A percentile compares a stretch with the other conserved stretches of the same genome.
Evolutionary conservation across 2,329 filamentous ascomycete genomes (phyloP).

Genomic region (Rutstroemia sp.): DNA sequence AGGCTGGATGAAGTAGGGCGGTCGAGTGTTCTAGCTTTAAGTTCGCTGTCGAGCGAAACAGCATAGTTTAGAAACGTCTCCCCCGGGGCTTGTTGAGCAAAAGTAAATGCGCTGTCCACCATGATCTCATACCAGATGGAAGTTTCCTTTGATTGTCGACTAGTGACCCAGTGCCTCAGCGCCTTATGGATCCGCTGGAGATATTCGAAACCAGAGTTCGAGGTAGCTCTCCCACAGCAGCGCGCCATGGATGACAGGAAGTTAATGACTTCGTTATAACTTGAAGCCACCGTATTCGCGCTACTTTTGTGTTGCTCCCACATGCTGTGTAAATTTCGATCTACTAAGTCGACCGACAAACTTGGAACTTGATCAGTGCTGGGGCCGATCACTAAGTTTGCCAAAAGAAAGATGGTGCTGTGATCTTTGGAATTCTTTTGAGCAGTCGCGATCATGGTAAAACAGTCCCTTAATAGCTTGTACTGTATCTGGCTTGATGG

Average conservation of each 20-base stretch:
- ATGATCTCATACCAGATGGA: slow-evolving; percentile 22
- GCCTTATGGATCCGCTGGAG: slow-evolving; percentile 31
- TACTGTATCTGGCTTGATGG: neutral
- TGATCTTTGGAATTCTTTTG: neutral
- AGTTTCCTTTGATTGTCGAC: neutral
- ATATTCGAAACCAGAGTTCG: slow-evolving; percentile 30
- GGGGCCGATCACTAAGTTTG: slow-evolving; percentile 16
- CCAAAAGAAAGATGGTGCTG: slow-evolving; percentile 15
- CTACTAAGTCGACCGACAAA: slow-evolving; percentile 5
- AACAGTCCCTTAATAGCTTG: neutral
- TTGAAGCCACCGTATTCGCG: neutral
- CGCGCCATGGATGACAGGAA: slow-evolving; percentile 41
- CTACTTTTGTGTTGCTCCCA: neutral
- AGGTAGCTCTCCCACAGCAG: slow-evolving; percentile 37
- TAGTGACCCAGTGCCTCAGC: slow-evolving; percentile 13
- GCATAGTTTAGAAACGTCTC: slow-evolving; percentile 27
- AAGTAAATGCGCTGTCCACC: slow-evolving; percentile 29
- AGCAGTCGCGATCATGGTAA: neutral
- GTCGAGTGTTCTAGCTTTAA: neutral
- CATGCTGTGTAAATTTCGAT: neutral
- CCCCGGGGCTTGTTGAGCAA: slow-evolving; percentile 26
- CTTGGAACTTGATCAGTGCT: neutral
- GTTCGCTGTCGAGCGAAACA: slow-evolving; percentile 15
- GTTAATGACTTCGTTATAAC: slow-evolving; percentile 18
- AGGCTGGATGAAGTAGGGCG: neutral